Evolutionary conservation across 2,329 filamentous ascomycete genomes (phyloP).

Genomic region (Plenodomus lindquistii): DNA sequence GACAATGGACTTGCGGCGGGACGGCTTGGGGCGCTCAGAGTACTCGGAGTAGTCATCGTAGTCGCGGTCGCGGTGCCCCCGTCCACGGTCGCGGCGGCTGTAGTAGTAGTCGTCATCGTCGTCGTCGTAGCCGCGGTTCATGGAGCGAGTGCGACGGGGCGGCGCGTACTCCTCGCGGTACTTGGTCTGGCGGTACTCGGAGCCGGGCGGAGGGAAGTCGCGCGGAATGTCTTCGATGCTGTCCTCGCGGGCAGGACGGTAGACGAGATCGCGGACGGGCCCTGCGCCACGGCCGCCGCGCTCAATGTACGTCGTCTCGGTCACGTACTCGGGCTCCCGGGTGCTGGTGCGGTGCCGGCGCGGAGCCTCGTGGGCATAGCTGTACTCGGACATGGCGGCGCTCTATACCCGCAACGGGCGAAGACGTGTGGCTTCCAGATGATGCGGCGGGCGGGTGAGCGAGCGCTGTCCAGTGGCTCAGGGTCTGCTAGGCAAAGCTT

Average conservation of each 20-base stretch:
- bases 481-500: slow-evolving; percentile 19
- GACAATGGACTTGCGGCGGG: slow-evolving; percentile 61
- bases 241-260: slow-evolving; percentile 65
- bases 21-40: slow-evolving; percentile 46
- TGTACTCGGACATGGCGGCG: slow-evolving; percentile 54
- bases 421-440: slow-evolving; percentile 9
- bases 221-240: slow-evolving; percentile 84
- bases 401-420: slow-evolving; percentile 15
- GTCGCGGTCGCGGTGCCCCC: slow-evolving; percentile 47
- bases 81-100: slow-evolving; percentile 36
- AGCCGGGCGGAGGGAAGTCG: slow-evolving; percentile 72
- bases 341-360: slow-evolving; percentile 49
- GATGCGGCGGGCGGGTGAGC: slow-evolving; percentile 8
- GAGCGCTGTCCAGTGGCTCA: slow-evolving; percentile 5
- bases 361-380: slow-evolving; percentile 48
- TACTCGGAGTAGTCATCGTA: slow-evolving; percentile 54
- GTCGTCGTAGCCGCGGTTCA: slow-evolving; percentile 64
- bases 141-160: slow-evolving; percentile 67
- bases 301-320: slow-evolving; percentile 56
- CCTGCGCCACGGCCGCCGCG: slow-evolving; percentile 50
- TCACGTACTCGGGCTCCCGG: slow-evolving; percentile 55
- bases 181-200: slow-evolving; percentile 50
- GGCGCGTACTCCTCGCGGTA: slow-evolving; percentile 54
- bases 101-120: slow-evolving; percentile 45
- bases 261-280: slow-evolving; percentile 53